phyloP scores from a whole-genome alignment of 164 flowering plant genomes.

The Cinnamomum micranthum region DNA sequence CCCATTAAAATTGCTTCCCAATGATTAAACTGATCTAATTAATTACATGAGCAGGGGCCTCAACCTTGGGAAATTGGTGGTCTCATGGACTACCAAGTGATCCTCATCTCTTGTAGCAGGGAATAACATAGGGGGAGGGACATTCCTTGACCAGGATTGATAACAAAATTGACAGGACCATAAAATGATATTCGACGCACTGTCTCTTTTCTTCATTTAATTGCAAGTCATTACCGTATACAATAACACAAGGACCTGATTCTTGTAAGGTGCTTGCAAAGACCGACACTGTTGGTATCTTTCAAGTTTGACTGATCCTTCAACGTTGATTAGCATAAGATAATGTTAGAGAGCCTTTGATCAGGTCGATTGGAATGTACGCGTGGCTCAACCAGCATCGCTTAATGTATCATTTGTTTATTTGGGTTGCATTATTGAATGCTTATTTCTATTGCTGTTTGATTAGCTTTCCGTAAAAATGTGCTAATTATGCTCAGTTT shows the following conservation, averaged over 20 bases:
- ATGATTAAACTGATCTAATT: no score
- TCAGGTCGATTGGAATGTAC: background rate
- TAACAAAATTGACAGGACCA: background rate
- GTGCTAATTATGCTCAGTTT: no score
- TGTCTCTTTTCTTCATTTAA: background rate
- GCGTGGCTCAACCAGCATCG: conserved; percentile 8
- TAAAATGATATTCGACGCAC: background rate
- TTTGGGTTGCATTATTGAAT: background rate
- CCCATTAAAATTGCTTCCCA: no score
- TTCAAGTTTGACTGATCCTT: conserved; percentile 4
- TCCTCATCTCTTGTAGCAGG: background rate
- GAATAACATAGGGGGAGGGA: background rate
- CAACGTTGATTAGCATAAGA: background rate
- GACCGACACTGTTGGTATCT: background rate
- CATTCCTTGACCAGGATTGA: background rate
- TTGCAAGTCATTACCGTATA: conserved; percentile 1
- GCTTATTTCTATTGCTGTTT: background rate
- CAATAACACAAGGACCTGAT: background rate
- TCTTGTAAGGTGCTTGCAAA: background rate
- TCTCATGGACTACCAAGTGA: background rate
- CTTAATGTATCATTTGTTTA: background rate
- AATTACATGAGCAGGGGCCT: no score
- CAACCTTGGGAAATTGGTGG: no score
- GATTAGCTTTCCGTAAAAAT: no score
- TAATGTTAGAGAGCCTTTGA: background rate